Percentiles rank a stretch among this genome's conserved stretches.
Conservation (phyloP, 352 stramenopile species). For the Globisporangium echinulatum region DNA sequence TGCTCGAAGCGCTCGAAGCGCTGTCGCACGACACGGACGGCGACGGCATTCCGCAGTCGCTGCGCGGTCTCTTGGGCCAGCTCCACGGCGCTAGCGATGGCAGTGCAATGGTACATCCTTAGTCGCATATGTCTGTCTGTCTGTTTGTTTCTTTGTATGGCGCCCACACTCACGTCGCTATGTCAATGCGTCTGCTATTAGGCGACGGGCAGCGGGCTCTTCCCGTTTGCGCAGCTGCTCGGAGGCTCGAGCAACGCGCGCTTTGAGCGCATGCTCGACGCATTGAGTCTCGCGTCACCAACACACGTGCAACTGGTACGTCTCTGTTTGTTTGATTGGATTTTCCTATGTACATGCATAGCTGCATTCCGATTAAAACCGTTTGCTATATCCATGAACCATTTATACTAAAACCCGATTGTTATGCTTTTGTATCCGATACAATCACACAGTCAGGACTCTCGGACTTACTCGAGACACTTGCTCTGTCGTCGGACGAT, state of each 20-base stretch:
- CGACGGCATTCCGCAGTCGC: conserved; percentile 29
- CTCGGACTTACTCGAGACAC: conserved; percentile 57
- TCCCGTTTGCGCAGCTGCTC: conserved; percentile 53
- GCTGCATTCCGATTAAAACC: no score
- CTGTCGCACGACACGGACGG: conserved; percentile 29
- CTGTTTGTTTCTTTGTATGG: background rate
- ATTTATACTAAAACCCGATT: no score
- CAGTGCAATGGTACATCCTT: background rate
- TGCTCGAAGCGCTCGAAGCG: conserved; percentile 52
- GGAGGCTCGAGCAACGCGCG: conserved; percentile 21
- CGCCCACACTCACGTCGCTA: no score
- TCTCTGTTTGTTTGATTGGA: background rate
- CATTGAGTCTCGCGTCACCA: conserved; percentile 25
- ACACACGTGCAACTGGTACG: conserved; percentile 37
- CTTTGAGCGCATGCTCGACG: conserved; percentile 40
- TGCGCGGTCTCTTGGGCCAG: conserved; percentile 18
- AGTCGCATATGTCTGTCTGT: background rate
- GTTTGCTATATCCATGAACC: no score
- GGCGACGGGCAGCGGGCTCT: conserved; percentile 26
- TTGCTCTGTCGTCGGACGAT: conserved; percentile 68
- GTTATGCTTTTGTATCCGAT: no score
- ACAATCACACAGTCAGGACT: conserved; percentile 20
- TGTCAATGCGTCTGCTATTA: background rate
- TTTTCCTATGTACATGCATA: no score
- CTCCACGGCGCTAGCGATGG: conserved; percentile 6